Conservation (phyloP, 163 green algal genomes). For the Scenedesmus sp. region DNA sequence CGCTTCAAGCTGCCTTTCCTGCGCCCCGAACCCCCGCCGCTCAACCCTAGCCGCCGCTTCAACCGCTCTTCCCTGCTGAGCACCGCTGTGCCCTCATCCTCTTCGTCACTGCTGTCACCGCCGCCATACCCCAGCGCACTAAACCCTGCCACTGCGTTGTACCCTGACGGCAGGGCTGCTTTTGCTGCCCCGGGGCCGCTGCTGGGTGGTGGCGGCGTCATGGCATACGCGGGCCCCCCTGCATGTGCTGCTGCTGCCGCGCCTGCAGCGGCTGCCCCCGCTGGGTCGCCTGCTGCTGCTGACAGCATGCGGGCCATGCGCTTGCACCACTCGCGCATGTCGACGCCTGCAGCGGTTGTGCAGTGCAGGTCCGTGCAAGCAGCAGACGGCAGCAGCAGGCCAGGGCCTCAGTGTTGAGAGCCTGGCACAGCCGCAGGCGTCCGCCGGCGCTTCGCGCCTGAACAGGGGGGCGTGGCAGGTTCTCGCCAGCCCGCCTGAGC, state of each 20-base stretch:
- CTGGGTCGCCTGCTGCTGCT: conserved; percentile 19
- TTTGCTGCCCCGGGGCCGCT: background rate
- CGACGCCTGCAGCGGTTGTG: conserved; percentile 25
- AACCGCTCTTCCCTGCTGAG: conserved; percentile 44
- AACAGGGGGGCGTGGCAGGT: no score
- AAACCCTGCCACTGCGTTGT: conserved; percentile 55
- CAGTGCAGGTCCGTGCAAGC: background rate
- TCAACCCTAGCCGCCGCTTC: conserved; percentile 29
- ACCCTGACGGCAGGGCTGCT: conserved; percentile 22
- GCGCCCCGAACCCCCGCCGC: background rate
- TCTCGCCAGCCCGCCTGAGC: no score
- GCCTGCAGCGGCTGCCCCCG: background rate
- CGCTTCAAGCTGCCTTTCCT: background rate
- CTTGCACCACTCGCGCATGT: conserved; percentile 49
- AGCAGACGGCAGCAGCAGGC: background rate
- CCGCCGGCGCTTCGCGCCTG: no score
- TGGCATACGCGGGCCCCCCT: conserved; percentile 39
- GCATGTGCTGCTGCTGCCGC: conserved; percentile 15
- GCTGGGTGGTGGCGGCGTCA: conserved; percentile 18
- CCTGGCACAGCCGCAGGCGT: no score
- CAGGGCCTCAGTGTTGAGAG: no score
- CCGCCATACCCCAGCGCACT: conserved; percentile 48
- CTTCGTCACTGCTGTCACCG: conserved; percentile 21
- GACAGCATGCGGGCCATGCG: conserved; percentile 38
- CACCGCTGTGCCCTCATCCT: conserved; percentile 34